These are phyloP conservation scores for Citrus maxima DNA, from an alignment of 345 rosid genomes.

Conservation along the genomic window DNA sequence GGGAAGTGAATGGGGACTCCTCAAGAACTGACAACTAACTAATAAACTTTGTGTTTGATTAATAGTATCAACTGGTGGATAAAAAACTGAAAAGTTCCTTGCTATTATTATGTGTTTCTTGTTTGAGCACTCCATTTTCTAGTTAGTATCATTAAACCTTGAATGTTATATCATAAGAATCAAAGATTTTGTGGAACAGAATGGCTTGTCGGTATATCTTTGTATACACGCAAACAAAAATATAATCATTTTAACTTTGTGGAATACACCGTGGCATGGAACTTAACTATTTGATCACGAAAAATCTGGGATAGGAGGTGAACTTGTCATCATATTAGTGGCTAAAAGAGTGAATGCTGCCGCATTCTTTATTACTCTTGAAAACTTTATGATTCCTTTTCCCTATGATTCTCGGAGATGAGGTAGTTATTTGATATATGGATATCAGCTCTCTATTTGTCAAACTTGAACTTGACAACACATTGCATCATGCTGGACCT, in stretches of 20 bases:
- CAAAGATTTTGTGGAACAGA: constrained; percentile 13
- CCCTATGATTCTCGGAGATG: constrained; percentile 16
- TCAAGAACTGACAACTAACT: background rate
- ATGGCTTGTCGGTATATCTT: constrained; percentile 23
- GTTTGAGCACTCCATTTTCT: constrained; percentile 5
- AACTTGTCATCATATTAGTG: constrained; percentile 17
- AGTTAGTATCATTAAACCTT: constrained; percentile 23
- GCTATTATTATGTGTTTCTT: background rate
- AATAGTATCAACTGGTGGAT: background rate
- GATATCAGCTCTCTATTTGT: constrained; percentile 14
- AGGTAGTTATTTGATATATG: constrained; percentile 22
- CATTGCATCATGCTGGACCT: constrained; percentile 29
- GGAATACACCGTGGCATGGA: constrained; percentile 24
- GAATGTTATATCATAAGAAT: constrained; percentile 17
- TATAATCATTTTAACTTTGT: constrained; percentile 15
- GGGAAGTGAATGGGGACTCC: background rate
- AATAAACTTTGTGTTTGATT: background rate
- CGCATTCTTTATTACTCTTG: constrained; percentile 13
- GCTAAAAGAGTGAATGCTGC: constrained; percentile 11
- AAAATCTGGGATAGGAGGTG: constrained; percentile 2
- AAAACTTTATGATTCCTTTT: constrained; percentile 15
- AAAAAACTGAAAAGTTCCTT: background rate
- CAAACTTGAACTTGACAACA: constrained; percentile 20
- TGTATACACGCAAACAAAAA: constrained; percentile 15
- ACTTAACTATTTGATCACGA: constrained; percentile 14